Evolutionary conservation across 1,284 basidiomycete species (phyloP), one percentile per base, ranked within the genome.

Genomic region (Apiotrichum laibachii): DNA sequence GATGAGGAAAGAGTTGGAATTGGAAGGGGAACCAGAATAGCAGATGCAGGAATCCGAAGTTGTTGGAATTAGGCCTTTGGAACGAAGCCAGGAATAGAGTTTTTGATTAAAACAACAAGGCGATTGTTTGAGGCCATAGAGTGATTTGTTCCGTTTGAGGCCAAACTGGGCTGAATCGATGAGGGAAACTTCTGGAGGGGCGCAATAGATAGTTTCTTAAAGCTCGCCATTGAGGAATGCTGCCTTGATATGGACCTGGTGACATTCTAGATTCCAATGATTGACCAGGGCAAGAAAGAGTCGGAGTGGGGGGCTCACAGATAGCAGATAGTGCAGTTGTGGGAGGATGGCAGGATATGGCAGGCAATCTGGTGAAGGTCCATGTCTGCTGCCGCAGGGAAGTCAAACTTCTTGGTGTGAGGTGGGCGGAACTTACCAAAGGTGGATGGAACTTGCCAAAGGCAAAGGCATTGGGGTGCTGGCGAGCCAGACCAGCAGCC

Each of bases 91-190:
- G n/a, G 26, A 19, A n/a, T 53, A 42, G 1, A 53, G 40, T 34
- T 46, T 18, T 10, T 59, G 48, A 50, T 70, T 70, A 59, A 69
- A 69, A 21, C 59, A 61, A 5, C 64, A 47, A 19, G 66, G 66
- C 15, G 68, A 65, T 58, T 68, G 68, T 37, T 62, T 66, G 7
- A 65, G 62, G n/a, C 66, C 68, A 54, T 69, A 71, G 12, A 69
- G 62, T 3, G 67, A 68, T 48, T 68, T 68, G 18, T 53, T 43
- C 13, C 67, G 55, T 2, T 42, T 57, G 11, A 64, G 22, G 5
- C 4, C 37, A 39, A 9, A 70, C 60, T n/a, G 55, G 33, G 40
- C 37, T 35, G 15, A 44, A 11, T 0, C 61, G 46, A 16, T 60
- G 59, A 5, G 4, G 37, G 40, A 57, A 6, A 62, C 65, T 53